A percentile compares a stretch with the other conserved stretches of the same genome.
phyloP scores from a whole-genome alignment of 805 yeast genomes.

The Candida maesae region DNA sequence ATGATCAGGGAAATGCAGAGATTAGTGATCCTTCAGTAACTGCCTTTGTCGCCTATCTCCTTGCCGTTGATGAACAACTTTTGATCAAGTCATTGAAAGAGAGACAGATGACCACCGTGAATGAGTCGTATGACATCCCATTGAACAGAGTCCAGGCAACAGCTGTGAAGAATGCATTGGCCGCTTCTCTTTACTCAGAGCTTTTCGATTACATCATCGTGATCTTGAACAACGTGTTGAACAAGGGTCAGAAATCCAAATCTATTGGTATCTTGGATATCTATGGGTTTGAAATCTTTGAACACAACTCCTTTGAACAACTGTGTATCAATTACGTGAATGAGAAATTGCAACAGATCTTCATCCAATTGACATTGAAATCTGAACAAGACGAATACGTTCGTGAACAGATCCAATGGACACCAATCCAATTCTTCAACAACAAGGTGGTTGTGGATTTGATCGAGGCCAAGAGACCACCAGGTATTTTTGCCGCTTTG shows the following conservation, averaged over 20 bases:
- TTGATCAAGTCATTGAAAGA: conserved; percentile 68
- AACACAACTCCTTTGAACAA: conserved; percentile 92
- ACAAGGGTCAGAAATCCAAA: conserved; percentile 41
- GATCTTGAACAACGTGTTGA: conserved; percentile 79
- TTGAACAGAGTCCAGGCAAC: conserved; percentile 88
- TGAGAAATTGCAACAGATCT: conserved; percentile 94
- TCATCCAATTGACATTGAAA: conserved; percentile 90
- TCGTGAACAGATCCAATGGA: conserved; percentile 93
- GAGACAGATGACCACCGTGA: conserved; percentile 84
- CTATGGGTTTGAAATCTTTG: conserved; percentile 94
- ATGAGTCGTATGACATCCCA: conserved; percentile 92
- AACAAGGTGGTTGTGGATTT: conserved; percentile 95
- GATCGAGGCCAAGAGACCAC: conserved; percentile 91
- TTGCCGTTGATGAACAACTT: conserved; percentile 70
- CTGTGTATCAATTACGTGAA: conserved; percentile 93
- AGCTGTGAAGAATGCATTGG: conserved; percentile 92
- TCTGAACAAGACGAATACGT: conserved; percentile 98
- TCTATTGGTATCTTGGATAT: conserved; percentile 94
- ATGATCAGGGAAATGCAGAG: conserved; percentile 80
- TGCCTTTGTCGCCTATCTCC: conserved; percentile 85
- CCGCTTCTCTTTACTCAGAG: conserved; percentile 90
- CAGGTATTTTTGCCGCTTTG: conserved; percentile 93
- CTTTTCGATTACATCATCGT: conserved; percentile 95
- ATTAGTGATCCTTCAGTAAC: conserved; percentile 88
- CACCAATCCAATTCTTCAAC: conserved; percentile 94